These are phyloP conservation scores for Phytophthora sojae DNA, from an alignment of 352 stramenopile genomes.

Conservation along the genomic window DNA sequence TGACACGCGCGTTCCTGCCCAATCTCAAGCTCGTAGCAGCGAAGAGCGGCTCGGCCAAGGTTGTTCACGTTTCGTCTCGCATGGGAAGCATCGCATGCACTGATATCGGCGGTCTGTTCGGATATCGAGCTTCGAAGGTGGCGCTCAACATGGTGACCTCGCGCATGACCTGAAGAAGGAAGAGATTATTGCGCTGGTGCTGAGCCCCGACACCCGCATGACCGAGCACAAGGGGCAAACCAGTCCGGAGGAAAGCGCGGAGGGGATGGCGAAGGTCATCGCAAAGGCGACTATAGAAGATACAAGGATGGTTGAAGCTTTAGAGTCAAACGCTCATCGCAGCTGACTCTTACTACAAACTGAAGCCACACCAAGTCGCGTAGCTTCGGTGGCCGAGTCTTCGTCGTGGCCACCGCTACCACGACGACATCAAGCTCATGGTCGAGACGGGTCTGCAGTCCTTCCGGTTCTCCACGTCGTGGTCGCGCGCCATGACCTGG, in stretches of 20 bases:
- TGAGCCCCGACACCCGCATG: constrained; percentile 50
- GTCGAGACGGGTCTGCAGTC: constrained; percentile 89
- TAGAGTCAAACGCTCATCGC: no score
- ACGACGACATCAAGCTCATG: constrained; percentile 93
- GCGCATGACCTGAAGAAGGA: constrained; percentile 43
- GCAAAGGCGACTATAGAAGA: constrained; percentile 31
- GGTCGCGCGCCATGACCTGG: constrained; percentile 88
- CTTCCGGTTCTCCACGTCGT: constrained; percentile 94
- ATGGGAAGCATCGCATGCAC: constrained; percentile 46
- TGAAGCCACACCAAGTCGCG: constrained; percentile 19
- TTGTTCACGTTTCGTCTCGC: constrained; percentile 47
- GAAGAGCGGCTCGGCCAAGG: constrained; percentile 26
- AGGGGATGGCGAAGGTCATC: constrained; percentile 34
- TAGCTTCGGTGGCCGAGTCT: constrained; percentile 20
- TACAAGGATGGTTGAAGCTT: constrained; percentile 18
- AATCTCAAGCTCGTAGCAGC: constrained; percentile 40
- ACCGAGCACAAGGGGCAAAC: constrained; percentile 31
- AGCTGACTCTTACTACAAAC: no score
- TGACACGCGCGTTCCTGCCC: constrained; percentile 45
- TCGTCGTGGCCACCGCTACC: constrained; percentile 65
- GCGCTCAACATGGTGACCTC: constrained; percentile 65
- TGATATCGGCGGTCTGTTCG: constrained; percentile 43
- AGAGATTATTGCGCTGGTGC: constrained; percentile 40
- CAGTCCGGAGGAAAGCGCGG: constrained; percentile 31
- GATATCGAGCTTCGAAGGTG: constrained; percentile 65